Percentiles rank a stretch among this genome's conserved stretches.
Conservation (phyloP, 768 basidiomycete genomes). For the Pleurotus sapidus region DNA sequence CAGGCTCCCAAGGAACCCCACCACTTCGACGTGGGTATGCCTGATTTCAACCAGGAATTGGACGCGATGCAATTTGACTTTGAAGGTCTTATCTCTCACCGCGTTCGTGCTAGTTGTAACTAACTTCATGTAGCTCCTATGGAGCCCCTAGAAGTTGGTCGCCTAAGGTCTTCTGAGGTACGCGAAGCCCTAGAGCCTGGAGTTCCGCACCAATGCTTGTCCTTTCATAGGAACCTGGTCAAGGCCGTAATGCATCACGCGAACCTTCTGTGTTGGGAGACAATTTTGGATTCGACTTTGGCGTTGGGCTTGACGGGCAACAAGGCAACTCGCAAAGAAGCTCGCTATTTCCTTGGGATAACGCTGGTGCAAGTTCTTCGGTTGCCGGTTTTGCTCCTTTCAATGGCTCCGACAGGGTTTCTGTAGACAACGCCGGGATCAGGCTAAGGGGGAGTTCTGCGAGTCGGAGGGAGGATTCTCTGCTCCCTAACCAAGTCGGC, state of each 20-base stretch:
- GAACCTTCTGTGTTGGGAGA: constrained; percentile 49
- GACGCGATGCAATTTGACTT: constrained; percentile 14
- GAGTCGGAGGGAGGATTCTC: constrained; percentile 57
- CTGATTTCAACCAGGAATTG: constrained; percentile 11
- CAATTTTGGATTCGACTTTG: constrained; percentile 43
- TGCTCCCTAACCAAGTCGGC: constrained; percentile 45
- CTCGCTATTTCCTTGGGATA: constrained; percentile 81
- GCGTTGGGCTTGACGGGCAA: constrained; percentile 26
- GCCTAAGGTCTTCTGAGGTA: constrained; percentile 58
- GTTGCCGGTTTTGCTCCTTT: constrained; percentile 33
- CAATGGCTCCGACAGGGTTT: constrained; percentile 40
- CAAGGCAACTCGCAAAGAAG: constrained; percentile 59
- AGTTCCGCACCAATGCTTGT: background rate
- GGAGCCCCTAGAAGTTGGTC: constrained; percentile 11
- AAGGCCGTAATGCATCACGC: constrained; percentile 72
- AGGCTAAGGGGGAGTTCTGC: constrained; percentile 47
- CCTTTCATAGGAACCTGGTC: constrained; percentile 69
- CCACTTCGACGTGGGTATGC: constrained; percentile 10
- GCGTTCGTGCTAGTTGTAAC: background rate
- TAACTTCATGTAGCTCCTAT: background rate
- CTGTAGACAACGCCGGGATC: constrained; percentile 51
- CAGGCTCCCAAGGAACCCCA: constrained; percentile 8
- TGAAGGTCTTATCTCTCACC: constrained; percentile 8
- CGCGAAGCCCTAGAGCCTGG: constrained; percentile 4
- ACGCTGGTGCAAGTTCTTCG: constrained; percentile 66